Conservation (phyloP, 306 rosid species). For the Argentina anserina region DNA sequence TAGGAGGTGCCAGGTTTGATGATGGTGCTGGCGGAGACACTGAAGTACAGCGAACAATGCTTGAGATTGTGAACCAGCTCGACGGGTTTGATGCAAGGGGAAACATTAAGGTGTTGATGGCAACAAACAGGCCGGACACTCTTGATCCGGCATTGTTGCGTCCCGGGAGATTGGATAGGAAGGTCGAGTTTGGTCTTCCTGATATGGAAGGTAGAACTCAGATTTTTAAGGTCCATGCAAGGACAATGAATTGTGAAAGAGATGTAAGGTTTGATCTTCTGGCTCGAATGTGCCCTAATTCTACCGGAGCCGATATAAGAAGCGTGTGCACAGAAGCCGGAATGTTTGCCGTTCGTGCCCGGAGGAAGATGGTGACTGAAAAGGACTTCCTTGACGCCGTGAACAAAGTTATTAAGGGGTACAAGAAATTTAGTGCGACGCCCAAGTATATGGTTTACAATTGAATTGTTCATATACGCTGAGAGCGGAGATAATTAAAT, state of each 20-base stretch:
- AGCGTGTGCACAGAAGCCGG: conserved; percentile 99
- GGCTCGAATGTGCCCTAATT: conserved; percentile 94
- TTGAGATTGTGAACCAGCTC: conserved; percentile 96
- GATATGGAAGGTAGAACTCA: conserved; percentile 68
- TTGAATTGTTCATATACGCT: conserved; percentile 25
- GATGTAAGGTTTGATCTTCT: conserved; percentile 86
- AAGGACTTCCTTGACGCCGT: conserved; percentile 96
- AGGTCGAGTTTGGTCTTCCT: conserved; percentile 97
- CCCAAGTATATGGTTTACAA: conserved; percentile 98
- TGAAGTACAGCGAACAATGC: conserved; percentile 95
- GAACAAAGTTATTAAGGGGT: conserved; percentile 95
- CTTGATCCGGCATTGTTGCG: conserved; percentile 90
- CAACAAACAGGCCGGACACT: conserved; percentile 97
- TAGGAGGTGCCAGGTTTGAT: conserved; percentile 95
- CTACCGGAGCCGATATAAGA: conserved; percentile 94
- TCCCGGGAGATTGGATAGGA: conserved; percentile 92
- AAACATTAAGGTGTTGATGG: conserved; percentile 94
- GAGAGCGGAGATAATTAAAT: too few relatives aligned
- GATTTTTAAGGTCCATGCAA: conserved; percentile 88
- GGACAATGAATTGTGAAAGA: conserved; percentile 96
- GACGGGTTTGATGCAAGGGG: conserved; percentile 98
- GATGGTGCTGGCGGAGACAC: conserved; percentile 98
- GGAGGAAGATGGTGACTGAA: conserved; percentile 96
- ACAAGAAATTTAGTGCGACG: conserved; percentile 96
- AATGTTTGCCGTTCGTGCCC: conserved; percentile 90